Conservation (phyloP, 768 basidiomycete species). For the Paxillus involutus region DNA sequence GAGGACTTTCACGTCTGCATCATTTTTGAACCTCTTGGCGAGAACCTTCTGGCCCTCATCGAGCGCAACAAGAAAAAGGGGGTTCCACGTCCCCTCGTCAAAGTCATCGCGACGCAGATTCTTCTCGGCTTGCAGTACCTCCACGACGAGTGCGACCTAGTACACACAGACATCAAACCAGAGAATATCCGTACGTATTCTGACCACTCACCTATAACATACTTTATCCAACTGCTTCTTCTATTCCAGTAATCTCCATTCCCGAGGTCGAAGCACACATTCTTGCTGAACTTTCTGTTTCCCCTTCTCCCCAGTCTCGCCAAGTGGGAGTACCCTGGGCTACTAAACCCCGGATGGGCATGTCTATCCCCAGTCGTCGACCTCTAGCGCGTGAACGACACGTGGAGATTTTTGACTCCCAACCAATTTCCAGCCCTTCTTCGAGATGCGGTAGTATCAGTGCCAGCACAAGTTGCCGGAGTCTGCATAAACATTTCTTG, state of each 20-base stretch:
- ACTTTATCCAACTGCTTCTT: conserved; percentile 3
- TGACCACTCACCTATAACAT: conserved; percentile 17
- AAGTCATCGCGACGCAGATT: conserved; percentile 82
- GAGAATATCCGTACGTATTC: conserved; percentile 85
- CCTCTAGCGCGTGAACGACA: conserved; percentile 51
- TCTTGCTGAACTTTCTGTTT: conserved; percentile 60
- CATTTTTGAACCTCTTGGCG: conserved; percentile 85
- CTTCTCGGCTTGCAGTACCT: conserved; percentile 89
- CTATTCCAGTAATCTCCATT: conserved; percentile 68
- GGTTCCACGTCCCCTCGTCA: conserved; percentile 79
- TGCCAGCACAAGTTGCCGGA: conserved; percentile 23
- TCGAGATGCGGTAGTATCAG: conserved; percentile 30
- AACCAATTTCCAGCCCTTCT: conserved; percentile 65
- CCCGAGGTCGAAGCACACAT: conserved; percentile 81
- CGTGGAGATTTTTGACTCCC: conserved; percentile 82
- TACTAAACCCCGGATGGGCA: conserved; percentile 59
- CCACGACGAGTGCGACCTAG: conserved; percentile 88
- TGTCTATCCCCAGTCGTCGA: conserved; percentile 58
- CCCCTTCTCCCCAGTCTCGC: conserved; percentile 72
- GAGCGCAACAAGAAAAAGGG: conserved; percentile 82
- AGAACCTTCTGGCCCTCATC: conserved; percentile 72
- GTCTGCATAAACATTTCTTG: conserved; percentile 17
- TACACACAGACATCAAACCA: conserved; percentile 93
- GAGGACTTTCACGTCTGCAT: conserved; percentile 84
- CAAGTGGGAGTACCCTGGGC: conserved; percentile 79